A percentile compares a stretch with the other conserved stretches of the same genome.
phyloP scores from a whole-genome alignment of 805 yeast species.

The Myxozyma nipponensis region DNA sequence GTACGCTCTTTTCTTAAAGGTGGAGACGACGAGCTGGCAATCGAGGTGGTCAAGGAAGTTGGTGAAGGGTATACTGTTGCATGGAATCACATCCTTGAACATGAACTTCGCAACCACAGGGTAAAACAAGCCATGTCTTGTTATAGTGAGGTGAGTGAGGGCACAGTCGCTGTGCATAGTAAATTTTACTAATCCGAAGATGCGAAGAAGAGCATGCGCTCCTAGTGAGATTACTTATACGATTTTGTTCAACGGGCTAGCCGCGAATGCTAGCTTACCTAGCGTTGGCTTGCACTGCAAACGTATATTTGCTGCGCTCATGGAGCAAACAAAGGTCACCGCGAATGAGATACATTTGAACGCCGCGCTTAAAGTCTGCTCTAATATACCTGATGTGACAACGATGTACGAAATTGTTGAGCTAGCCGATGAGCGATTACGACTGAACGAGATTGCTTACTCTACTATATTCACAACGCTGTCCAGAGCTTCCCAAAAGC shows the following conservation, averaged over 20 bases:
- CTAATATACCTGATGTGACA: neutral
- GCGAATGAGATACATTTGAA: conserved; percentile 15
- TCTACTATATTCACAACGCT: conserved; percentile 8
- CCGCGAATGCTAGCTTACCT: conserved; percentile 6
- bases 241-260: conserved; percentile 16
- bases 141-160: conserved; percentile 12
- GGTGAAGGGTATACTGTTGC: conserved; percentile 8
- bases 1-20: neutral
- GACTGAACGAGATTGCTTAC: conserved; percentile 8
- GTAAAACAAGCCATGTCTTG: conserved; percentile 6
- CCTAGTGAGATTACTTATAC: conserved; percentile 20
- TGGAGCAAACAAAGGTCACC: neutral
- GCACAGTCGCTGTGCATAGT: neutral
- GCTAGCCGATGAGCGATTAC: conserved; percentile 4
- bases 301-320: conserved; percentile 5
- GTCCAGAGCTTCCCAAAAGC: conserved; percentile 1
- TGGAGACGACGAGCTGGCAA: neutral
- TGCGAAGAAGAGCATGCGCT: conserved; percentile 12
- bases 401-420: conserved; percentile 18
- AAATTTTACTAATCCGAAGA: conserved; percentile 1
- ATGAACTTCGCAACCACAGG: conserved; percentile 1
- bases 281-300: conserved; percentile 6
- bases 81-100: conserved; percentile 18
- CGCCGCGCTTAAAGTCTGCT: conserved; percentile 18
- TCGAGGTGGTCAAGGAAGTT: neutral